phyloP scores from a whole-genome alignment of 2,329 filamentous ascomycete species.

The Diaporthe longicolla region DNA sequence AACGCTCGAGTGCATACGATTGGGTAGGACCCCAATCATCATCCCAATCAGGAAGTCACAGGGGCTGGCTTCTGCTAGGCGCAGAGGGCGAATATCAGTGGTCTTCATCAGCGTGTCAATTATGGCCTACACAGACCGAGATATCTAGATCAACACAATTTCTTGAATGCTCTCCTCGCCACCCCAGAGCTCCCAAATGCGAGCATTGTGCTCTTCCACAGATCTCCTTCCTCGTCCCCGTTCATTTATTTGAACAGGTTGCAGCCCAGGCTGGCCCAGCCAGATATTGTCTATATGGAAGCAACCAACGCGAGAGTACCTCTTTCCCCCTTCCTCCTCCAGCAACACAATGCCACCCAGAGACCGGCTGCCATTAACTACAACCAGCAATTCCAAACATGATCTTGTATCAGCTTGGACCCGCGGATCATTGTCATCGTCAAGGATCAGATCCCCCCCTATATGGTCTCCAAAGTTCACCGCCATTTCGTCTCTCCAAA shows the following conservation, averaged over 20 bases:
- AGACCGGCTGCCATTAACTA: background rate
- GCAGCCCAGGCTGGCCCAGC: too few species aligned
- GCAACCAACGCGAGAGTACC: background rate
- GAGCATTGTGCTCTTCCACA: too few species aligned
- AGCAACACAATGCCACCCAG: background rate
- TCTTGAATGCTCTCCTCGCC: background rate
- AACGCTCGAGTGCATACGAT: conserved; percentile 2
- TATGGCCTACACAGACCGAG: background rate
- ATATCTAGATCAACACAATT: background rate
- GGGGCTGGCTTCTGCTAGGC: conserved; percentile 8
- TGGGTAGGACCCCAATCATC: conserved; percentile 11
- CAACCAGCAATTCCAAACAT: background rate
- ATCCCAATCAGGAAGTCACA: conserved; percentile 36
- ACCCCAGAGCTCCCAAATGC: background rate
- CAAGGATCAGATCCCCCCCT: background rate
- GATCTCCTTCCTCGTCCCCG: too few species aligned
- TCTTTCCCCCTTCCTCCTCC: background rate
- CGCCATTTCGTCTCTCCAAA: too few species aligned
- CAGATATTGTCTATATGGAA: background rate
- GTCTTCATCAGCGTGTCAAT: too few species aligned
- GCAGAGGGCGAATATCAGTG: too few species aligned
- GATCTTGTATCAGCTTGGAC: background rate
- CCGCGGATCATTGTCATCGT: background rate
- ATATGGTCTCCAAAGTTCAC: background rate
- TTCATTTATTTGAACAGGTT: too few species aligned